Evolutionary conservation across 768 basidiomycete species (phyloP), one percentile per base, ranked within the genome.

Genomic region (Xanthoconium stramineum): DNA sequence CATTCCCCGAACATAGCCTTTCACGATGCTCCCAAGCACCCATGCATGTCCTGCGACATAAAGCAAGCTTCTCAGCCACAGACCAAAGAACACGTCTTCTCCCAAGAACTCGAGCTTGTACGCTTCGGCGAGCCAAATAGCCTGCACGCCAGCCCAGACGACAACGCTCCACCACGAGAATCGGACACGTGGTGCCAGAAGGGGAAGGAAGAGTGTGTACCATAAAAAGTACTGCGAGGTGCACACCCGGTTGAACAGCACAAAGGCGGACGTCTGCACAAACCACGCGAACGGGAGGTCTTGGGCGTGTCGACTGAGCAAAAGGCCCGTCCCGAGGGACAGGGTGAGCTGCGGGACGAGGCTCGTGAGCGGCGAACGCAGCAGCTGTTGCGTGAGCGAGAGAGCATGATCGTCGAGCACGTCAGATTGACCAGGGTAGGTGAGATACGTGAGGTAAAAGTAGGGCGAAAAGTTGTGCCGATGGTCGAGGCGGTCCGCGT

Each of bases 391-490:
- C 76, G 75, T 79, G 5, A 75, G 12, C 5, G 75, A 59, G 20
- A 74, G 56, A 8, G 53, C 52, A 33, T 56, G 40, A 3, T 59
- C 38, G 32, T 58, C 48, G 9, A 62, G n/a, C 13, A 66, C 44
- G 13, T 63, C 33, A 19, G 67, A 48, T 45, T 62, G 56, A 7
- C 64, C 64, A 15, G 91, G 88, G 65, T 94, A 89, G 0, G 86
- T 86, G 52, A 98, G 83, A 71, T 98, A 98, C 38, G 89, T 93
- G 35, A 89, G 84, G 69, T 98, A 98, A 73, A 97, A 98, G 75
- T 98, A 97, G 0, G 94, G 91, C 7, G 95, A 94, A 73, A 99
- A 98, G 71, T 99, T 99, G 73, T 98, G 97, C 53, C 96, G 88
- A 65, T 98, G 95, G 72, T 99, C 97, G 19, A 91, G 84, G 19